Base-by-base conservation (phyloP, 202 grass and related monocot genomes). In the Panicum virgatum region DNA sequence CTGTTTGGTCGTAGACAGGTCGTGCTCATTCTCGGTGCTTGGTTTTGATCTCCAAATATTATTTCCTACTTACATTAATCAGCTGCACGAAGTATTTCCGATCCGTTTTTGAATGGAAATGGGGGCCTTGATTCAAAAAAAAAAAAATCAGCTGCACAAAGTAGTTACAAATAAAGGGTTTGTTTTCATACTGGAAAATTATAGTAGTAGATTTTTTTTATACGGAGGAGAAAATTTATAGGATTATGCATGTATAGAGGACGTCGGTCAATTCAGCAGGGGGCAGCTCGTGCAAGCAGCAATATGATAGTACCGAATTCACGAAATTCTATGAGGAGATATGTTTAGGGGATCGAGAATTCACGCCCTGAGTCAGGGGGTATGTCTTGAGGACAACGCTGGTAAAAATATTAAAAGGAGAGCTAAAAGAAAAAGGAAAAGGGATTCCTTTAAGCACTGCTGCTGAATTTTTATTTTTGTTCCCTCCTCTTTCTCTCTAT, bases 351-450 rank as follows among this genome's bases (percentile, higher is more conserved):
- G 54, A 90, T 87, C 84, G 88, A 90, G 84, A 80, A 53, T 29
- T 87, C 84, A 84, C 69, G 84, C 69, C 60, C 79, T 40, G 61
- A 14, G 43, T 25, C 60, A 48, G 48, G 86, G 75, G 84, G 56
- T 80, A 75, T 86, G 62, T 84, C 80, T 87, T 64, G 84, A 87
- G 80, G 37, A 63, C 15, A 90, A 66, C 45, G 88, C 80, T 80
- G 16, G 69, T 74, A 82, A 75, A 86, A 71, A 84, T 90, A 90
- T 84, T 83, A 42, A 90, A 87, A 90, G 84, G 84, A 86, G 88
- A 59, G 84, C 75, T 69, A 71, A 84, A 87, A 87, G 84, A 90
- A 87, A 90, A 90, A 84, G 88, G 84, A 2, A 90, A 90, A 90
- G 88, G 38, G 80, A 84, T 84, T 84, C 84, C 80, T 90, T 76